These are phyloP conservation scores for Spatholobus suberectus DNA, from an alignment of 306 rosid species.

Conservation along the genomic window DNA sequence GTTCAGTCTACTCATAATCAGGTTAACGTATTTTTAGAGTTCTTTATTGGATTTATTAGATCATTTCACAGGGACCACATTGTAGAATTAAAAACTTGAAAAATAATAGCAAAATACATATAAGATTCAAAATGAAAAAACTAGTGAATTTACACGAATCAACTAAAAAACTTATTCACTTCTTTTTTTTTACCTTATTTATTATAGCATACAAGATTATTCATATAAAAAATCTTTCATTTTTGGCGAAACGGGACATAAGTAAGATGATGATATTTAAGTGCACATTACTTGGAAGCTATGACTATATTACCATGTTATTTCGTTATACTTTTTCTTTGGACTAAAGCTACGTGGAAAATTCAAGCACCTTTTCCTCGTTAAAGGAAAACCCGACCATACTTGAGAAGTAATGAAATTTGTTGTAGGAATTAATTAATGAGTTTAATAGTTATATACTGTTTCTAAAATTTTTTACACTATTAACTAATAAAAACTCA, in stretches of 20 bases:
- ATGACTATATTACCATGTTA: neutral
- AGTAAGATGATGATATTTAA: neutral
- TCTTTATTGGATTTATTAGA: no score
- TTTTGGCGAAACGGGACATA: no score
- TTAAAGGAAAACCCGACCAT: neutral
- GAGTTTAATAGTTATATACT: no score
- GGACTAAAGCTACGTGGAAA: slow-evolving; percentile 4
- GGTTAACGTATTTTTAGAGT: neutral
- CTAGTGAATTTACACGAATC: neutral
- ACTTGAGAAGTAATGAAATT: neutral
- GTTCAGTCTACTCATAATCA: neutral
- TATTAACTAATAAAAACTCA: no score
- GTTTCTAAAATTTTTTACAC: no score
- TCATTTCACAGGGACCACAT: slow-evolving; percentile 1
- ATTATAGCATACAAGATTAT: neutral
- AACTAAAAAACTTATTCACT: neutral
- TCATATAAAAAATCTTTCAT: neutral
- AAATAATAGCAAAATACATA: neutral
- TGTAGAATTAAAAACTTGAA: neutral
- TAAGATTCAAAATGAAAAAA: neutral
- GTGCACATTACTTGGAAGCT: neutral
- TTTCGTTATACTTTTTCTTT: neutral
- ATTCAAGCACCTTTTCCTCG: neutral
- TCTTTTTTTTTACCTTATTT: neutral
- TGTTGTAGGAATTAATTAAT: neutral